Evolutionary conservation across 1,284 basidiomycete species (phyloP), one percentile per base, ranked within the genome.

Genomic region (Tylopilus sp.): DNA sequence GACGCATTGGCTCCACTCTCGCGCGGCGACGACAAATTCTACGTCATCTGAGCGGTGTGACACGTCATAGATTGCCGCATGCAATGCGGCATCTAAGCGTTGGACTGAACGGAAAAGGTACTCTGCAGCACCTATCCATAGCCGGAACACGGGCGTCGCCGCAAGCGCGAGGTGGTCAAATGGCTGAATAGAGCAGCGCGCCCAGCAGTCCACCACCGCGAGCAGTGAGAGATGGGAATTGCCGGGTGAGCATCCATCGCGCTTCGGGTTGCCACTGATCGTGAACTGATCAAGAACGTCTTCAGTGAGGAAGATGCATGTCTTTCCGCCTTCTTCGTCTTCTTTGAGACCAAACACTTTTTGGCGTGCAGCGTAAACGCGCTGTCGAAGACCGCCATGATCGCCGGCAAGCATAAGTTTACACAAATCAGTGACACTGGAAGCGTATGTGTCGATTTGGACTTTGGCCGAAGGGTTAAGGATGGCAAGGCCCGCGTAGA

Each of bases 181-280:
- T 0, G 97, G 98, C 64, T 95, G 89, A 77, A 99, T 96, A 7
- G 84, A 84, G 61, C 99, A 89, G 57, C 89, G 87, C 15, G 95
- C 92, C 98, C 97, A 99, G 77, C 95, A 98, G 80, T 99, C 98
- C 41, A 99, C 98, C 94, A 99, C 99, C 22, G 97, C 96, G 54
- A 99, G 88, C n/a, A 99, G 85, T 13, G 95, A 93, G 61, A 99
- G 89, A 79, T 99, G 98, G 16, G 95, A 98, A 79, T 99, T 99
- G 41, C 64, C 60, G 6, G 74, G 65, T 10, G 71, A 65, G 19
- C 63, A 58, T 22, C 32, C 68, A 6, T 55, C 44, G 24, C 51
- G 64, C 19, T 62, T 69, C 53, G 77, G 70, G 15, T 70, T 67
- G 0, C 75, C 74, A 44, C 74, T 73, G 49, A 79, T 74, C 1